Conservation (phyloP, 148 eudicot genomes). For the Amaranthus hypochondriacus region DNA sequence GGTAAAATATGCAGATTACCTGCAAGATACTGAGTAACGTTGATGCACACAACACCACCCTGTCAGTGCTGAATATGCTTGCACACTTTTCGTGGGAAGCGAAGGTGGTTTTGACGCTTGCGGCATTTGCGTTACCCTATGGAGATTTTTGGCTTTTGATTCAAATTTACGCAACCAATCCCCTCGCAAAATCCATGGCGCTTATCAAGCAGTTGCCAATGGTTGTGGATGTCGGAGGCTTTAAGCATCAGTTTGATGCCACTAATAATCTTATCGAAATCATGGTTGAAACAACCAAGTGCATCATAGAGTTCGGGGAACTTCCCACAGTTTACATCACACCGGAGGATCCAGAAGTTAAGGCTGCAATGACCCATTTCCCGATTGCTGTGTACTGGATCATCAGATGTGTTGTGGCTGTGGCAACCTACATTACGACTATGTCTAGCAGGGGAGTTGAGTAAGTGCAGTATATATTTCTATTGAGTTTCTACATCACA, state of each 20-base stretch:
- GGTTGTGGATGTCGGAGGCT: conserved; percentile 25
- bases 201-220: conserved; percentile 34
- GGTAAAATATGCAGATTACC: conserved; percentile 26
- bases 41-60: conserved; percentile 34
- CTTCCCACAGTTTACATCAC: conserved; percentile 28
- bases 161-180: conserved; percentile 35
- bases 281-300: conserved; percentile 32
- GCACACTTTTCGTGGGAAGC: conserved; percentile 46
- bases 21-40: conserved; percentile 33
- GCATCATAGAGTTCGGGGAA: conserved; percentile 31
- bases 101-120: conserved; percentile 39
- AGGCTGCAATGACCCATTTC: conserved; percentile 27
- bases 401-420: conserved; percentile 34
- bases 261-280: conserved; percentile 32
- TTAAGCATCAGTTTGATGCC: conserved; percentile 35
- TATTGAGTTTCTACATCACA: background rate
- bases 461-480: conserved; percentile 18
- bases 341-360: conserved; percentile 26
- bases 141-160: conserved; percentile 55
- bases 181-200: conserved; percentile 48
- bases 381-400: conserved; percentile 52
- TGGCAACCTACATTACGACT: conserved; percentile 31
- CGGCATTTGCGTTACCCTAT: conserved; percentile 43
- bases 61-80: conserved; percentile 31
- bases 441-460: conserved; percentile 35